Base-by-base conservation (phyloP, 2,329 filamentous ascomycete genomes). In the Cyphellophora attinorum region DNA sequence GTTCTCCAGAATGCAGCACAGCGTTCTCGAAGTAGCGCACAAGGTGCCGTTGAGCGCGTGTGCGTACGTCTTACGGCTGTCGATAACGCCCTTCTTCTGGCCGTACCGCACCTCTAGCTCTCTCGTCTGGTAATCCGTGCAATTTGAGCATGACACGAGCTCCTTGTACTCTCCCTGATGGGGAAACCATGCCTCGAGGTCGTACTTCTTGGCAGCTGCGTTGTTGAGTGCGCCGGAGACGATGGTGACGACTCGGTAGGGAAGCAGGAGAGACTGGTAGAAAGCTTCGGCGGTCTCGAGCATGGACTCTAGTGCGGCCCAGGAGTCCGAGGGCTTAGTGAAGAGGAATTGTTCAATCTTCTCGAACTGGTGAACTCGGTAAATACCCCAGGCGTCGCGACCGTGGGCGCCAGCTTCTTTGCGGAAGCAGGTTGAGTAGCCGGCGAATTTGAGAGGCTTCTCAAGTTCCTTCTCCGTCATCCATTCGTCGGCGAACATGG, bases 101-200 rank as follows among this genome's bases (percentile, higher is more conserved):
- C 91, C 89, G 52, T 80, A 94, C 39, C 91, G 76, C 50, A 98
- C 93, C 60, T 96, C 89, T 10, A 98, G 72, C 49, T 86, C 88
- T 37, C 91, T 76, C 15, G 85, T 86, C 68, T 98, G 91, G 68
- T 96, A 96, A 58, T 96, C 89, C 29, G 85, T 93, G 68, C 91
- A 98, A 66, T 98, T 98, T 42, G 85, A 93, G 72, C 88, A 94
- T 13, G 85, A 93, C 33, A 96, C 91, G 17, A 98, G 75, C 65
- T 96, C 91, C 66, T 96, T 96, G 73, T 96, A 98, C 62, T 96
- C 91, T 51, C 82, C 82, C 60, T 96, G 88, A 70, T 83, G 93
- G 11, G 85, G 86, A 60, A 93, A 94, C 85, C 86, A 93, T 3
- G 91, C 89, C 59, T 98, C 91, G 14, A 98, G 72, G 54, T 98